Base-by-base conservation (phyloP, 225 moss, liverwort and hornwort species). In the Bryum argenteum region DNA sequence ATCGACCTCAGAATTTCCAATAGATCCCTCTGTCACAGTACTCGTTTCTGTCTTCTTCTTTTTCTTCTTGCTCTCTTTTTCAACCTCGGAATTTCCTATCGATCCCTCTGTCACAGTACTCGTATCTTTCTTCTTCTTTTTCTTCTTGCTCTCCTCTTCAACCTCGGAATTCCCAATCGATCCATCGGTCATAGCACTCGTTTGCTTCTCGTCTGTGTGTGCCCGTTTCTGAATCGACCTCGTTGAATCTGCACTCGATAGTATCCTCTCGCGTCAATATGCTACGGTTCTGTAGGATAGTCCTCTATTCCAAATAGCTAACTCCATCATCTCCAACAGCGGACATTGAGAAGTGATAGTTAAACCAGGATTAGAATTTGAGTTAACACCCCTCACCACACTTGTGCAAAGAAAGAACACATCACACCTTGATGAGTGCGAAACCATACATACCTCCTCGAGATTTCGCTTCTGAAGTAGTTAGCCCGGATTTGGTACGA, bases 121-220 rank as follows among this genome's bases (percentile, higher is more conserved):
- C 33, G 33, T 33, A 6, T 33, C 75, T 40, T 38, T 85, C 71
- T 61, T 78, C 20, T 83, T 87, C 69, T 73, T 75, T 38, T 82
- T 78, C 71, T 87, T 80, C 60, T 66, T 76, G 62, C 47, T 58
- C 69, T 75, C 75, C 53, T 70, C 57, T 13, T 75, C 81, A 4
- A 53, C 70, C 50, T 81, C 76, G 4, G 71, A 13, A 39, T 83
- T 76, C 59, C 76, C 81, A 70, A 76, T 67, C 12, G 83, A 83
- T 20, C 62, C 81, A 38, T 87, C 78, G 8, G 81, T 87, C 76
- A 87, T 63, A 13, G 66, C 54, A 41, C 87, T 83, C 15, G 73
- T 61, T 79, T 83, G 80, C 62, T 61, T 80, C 61, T 83, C 83
- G 61, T 83, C 81, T 43, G 54, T 8, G 16, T 73, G 67, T 43